phyloP scores from a whole-genome alignment of 208 protist species.

The Leishmania major region DNA sequence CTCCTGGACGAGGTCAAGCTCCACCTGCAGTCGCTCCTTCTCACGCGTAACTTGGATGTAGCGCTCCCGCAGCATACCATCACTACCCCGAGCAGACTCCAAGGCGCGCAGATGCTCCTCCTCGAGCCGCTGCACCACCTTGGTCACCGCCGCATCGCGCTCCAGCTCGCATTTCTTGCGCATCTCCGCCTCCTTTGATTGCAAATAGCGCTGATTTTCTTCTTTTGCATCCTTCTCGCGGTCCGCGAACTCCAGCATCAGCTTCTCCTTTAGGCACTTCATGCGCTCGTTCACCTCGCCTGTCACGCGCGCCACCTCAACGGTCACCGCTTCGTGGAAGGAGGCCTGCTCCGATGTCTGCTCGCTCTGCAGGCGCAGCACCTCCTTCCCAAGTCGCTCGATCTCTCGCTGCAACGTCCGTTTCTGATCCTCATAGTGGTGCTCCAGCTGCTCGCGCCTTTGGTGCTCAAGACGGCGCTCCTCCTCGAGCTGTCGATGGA shows the following conservation, averaged over 20 bases:
- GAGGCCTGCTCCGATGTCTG: conserved; percentile 62
- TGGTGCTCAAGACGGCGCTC: conserved; percentile 47
- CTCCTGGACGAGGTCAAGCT: conserved; percentile 66
- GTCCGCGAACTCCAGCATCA: conserved; percentile 59
- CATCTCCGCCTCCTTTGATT: conserved; percentile 59
- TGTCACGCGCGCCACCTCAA: conserved; percentile 69
- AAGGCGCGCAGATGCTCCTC: conserved; percentile 60
- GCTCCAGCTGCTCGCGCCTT: conserved; percentile 65
- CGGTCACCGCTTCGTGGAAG: conserved; percentile 74
- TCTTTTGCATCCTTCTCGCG: conserved; percentile 61
- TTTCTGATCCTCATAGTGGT: conserved; percentile 69
- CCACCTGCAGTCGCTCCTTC: conserved; percentile 72
- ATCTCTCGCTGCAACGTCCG: conserved; percentile 69
- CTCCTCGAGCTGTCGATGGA: conserved; percentile 71
- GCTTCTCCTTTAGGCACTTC: conserved; percentile 60
- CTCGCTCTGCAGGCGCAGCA: conserved; percentile 54
- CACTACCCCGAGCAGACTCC: conserved; percentile 53
- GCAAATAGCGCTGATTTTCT: conserved; percentile 54
- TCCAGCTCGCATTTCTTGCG: conserved; percentile 65
- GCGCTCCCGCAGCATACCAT: conserved; percentile 68
- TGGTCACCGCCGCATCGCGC: conserved; percentile 70
- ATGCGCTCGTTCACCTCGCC: conserved; percentile 64
- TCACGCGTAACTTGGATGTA: conserved; percentile 60
- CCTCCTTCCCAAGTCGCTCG: conserved; percentile 59
- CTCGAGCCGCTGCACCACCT: conserved; percentile 70